Base-by-base conservation (phyloP, 768 basidiomycete genomes). In the Pulveroboletus sp. region DNA sequence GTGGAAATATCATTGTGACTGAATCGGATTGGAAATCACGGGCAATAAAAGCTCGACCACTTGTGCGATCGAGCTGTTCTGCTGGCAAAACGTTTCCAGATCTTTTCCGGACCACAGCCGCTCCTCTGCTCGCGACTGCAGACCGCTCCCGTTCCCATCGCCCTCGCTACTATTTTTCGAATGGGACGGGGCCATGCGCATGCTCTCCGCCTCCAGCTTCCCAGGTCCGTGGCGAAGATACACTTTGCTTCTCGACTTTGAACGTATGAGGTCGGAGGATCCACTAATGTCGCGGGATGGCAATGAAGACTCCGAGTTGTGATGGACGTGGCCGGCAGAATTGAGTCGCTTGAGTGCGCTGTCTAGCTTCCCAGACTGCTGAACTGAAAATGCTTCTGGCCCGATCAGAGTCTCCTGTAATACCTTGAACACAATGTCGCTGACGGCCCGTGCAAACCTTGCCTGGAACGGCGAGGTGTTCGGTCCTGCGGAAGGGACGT, bases 41-140 rank as follows among this genome's bases (percentile, higher is more conserved):
- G 78, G 75, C 61, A 81, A 79, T 39, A 89, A 65, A 54, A 78
- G 76, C 43, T 83, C 79, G 39, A 95, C 75, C 47, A 93, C 80
- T 29, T 82, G 71, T 4, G 89, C 79, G 31, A 97, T 82, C 13
- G 88, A 76, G 62, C 92, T 93, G 60, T 96, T 98, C 67, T 96
- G 93, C 56, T 83, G 81, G 63, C 92, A 94, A 27, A 89, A 80
- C 59, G 86, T 68, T 62, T 89, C 84, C 52, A 98, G 69, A 60
- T 95, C 93, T 49, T 82, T 81, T n/a, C 88, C 83, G 29, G 83
- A 87, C 84, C 86, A 89, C 47, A 82, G 54, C 32, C 76, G 76
- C 30, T 78, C 78, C 55, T 75, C 77, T 45, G 59, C 65, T 54
- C 65, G 71, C 13, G 61, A 63, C 27, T 69, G 71, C 30, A 53